Percentiles rank a stretch among this genome's conserved stretches.
These are phyloP conservation scores for Stentor roeselii DNA, from an alignment of 73 alveolate genomes.

Conservation along the genomic window DNA sequence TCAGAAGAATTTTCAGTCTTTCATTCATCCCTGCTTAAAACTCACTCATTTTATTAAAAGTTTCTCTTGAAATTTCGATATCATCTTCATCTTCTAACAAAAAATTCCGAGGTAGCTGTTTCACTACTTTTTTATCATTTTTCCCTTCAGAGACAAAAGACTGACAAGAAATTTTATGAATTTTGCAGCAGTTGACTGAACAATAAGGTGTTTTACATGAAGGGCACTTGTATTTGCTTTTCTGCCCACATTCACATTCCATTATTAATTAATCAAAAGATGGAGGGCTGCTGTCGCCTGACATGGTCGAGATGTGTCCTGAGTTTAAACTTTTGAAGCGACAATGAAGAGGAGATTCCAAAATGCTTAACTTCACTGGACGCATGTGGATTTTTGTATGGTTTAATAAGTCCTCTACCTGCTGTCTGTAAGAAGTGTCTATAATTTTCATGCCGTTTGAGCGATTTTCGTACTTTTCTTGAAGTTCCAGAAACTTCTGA, in stretches of 20 bases:
- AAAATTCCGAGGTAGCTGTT: neutral
- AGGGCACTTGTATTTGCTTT: slow-evolving; percentile 20
- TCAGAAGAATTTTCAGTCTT: neutral
- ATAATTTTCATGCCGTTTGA: neutral
- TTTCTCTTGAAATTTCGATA: neutral
- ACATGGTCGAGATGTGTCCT: neutral
- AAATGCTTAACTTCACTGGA: neutral
- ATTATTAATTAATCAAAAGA: neutral
- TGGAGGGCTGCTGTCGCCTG: slow-evolving; percentile 20
- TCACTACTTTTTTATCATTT: neutral
- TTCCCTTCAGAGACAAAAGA: neutral
- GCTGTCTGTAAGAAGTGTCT: neutral
- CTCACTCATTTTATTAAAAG: neutral
- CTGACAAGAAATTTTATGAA: neutral
- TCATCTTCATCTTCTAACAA: slow-evolving; percentile 23
- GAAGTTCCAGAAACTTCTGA: slow-evolving; percentile 37
- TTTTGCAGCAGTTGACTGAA: neutral
- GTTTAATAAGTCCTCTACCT: neutral
- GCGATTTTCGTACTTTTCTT: neutral
- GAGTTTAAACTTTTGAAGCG: neutral
- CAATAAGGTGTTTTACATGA: neutral
- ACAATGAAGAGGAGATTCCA: neutral
- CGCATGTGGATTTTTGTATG: neutral
- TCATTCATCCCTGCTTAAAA: neutral
- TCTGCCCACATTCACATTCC: slow-evolving; percentile 16